Percentiles rank a stretch among this genome's conserved stretches.
These are phyloP conservation scores for Elsinoe batatas DNA, from an alignment of 2,329 filamentous ascomycete genomes.

Conservation along the genomic window DNA sequence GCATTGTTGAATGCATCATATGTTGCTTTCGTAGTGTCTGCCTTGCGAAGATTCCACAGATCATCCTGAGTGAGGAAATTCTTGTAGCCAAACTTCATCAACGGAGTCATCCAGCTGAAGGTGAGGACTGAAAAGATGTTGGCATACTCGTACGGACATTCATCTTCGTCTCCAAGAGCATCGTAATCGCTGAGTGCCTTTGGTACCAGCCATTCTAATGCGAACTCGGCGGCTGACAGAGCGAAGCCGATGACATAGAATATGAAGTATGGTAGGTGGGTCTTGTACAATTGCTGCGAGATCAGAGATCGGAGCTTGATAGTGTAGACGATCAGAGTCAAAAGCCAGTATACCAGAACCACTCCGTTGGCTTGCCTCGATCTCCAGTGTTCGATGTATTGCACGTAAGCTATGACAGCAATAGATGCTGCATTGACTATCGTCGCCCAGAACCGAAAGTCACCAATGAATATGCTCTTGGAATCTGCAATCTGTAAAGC, in stretches of 20 bases:
- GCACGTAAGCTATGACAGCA: slow-evolving; percentile 63
- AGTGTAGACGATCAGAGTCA: slow-evolving; percentile 66
- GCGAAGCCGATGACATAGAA: slow-evolving; percentile 64
- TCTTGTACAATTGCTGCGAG: slow-evolving; percentile 61
- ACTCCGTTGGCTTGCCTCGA: slow-evolving; percentile 79
- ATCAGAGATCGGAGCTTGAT: slow-evolving; percentile 82
- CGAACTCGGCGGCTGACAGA: slow-evolving; percentile 60
- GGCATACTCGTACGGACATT: slow-evolving; percentile 78
- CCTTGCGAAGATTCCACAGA: slow-evolving; percentile 78
- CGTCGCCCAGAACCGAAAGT: slow-evolving; percentile 81
- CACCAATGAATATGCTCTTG: slow-evolving; percentile 59
- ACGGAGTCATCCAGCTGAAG: slow-evolving; percentile 96
- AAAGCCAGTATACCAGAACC: slow-evolving; percentile 84
- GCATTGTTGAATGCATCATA: slow-evolving; percentile 59
- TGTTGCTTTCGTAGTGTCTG: slow-evolving; percentile 69
- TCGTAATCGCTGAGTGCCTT: slow-evolving; percentile 63
- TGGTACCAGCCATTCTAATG: slow-evolving; percentile 78
- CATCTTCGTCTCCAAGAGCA: slow-evolving; percentile 56
- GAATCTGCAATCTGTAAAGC: slow-evolving; percentile 64
- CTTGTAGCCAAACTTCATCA: slow-evolving; percentile 94
- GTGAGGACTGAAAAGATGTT: slow-evolving; percentile 88
- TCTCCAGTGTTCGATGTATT: slow-evolving; percentile 78
- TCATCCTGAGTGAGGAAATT: slow-evolving; percentile 89
- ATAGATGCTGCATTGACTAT: slow-evolving; percentile 62
- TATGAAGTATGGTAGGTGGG: slow-evolving; percentile 63